phyloP scores from a whole-genome alignment of 768 basidiomycete species.

The Naganishia onofrii region DNA sequence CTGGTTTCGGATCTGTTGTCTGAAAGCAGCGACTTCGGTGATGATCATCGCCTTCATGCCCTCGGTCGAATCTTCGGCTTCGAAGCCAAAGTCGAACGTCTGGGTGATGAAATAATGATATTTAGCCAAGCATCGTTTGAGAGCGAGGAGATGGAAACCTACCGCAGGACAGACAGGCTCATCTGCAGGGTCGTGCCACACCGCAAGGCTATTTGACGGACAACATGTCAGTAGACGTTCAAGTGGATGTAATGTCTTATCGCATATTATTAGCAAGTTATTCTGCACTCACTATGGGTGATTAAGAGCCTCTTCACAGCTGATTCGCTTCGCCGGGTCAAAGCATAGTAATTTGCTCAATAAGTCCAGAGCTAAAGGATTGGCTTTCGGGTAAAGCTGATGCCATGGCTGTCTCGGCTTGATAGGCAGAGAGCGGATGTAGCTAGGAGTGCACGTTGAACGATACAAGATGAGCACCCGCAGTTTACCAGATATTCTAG shows the following conservation, averaged over 20 bases:
- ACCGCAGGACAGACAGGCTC: slow-evolving; percentile 82
- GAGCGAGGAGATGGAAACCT: slow-evolving; percentile 26
- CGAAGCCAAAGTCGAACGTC: slow-evolving; percentile 91
- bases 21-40: slow-evolving; percentile 70
- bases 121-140: not conserved
- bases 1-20: slow-evolving; percentile 69
- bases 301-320: slow-evolving; percentile 88
- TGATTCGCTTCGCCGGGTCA: slow-evolving; percentile 93
- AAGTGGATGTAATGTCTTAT: slow-evolving; percentile 90
- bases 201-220: slow-evolving; percentile 58
- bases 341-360: slow-evolving; percentile 88
- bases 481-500: not conserved
- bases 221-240: slow-evolving; percentile 61
- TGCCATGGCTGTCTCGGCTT: slow-evolving; percentile 90
- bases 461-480: not conserved
- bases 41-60: slow-evolving; percentile 97
- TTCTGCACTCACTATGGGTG: slow-evolving; percentile 68
- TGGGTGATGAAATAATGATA: slow-evolving; percentile 50
- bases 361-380: slow-evolving; percentile 89
- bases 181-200: slow-evolving; percentile 97
- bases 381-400: slow-evolving; percentile 87
- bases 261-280: slow-evolving; percentile 60
- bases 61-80: slow-evolving; percentile 92
- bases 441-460: slow-evolving; percentile 50
- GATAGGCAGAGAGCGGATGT: slow-evolving; percentile 96